Percentiles rank a stretch among this genome's conserved stretches.
These are phyloP conservation scores for Claviceps africana DNA, from an alignment of 2,329 filamentous ascomycete genomes.

Conservation along the genomic window DNA sequence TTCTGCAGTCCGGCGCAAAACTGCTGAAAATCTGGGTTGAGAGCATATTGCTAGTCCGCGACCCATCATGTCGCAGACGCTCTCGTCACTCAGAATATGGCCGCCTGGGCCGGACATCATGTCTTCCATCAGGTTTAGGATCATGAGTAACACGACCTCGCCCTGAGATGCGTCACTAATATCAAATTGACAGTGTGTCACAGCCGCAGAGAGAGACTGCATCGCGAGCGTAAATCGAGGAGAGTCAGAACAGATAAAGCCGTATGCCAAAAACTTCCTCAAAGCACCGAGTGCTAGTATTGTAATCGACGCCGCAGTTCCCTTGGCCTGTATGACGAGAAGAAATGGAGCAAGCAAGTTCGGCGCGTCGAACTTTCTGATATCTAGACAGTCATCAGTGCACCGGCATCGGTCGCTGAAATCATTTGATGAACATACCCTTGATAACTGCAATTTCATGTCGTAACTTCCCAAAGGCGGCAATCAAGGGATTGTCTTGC, in stretches of 20 bases:
- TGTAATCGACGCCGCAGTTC: constrained; percentile 90
- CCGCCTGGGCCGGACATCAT: constrained; percentile 93
- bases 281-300: constrained; percentile 86
- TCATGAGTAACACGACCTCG: constrained; percentile 87
- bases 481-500: constrained; percentile 93
- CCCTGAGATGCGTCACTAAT: constrained; percentile 90
- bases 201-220: constrained; percentile 85
- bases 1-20: constrained; percentile 80
- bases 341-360: constrained; percentile 85
- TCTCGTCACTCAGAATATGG: constrained; percentile 89
- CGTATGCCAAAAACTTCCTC: constrained; percentile 92
- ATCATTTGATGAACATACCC: constrained; percentile 33
- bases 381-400: constrained; percentile 41
- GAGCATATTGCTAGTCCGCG: constrained; percentile 95
- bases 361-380: constrained; percentile 76
- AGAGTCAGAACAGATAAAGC: constrained; percentile 70
- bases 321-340: constrained; percentile 90
- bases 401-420: no score
- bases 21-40: constrained; percentile 78
- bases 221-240: constrained; percentile 84
- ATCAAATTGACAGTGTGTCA: constrained; percentile 95
- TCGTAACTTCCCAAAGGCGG: constrained; percentile 79
- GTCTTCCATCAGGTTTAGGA: constrained; percentile 93
- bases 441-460: constrained; percentile 77
- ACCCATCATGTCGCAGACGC: constrained; percentile 99